Evolutionary conservation across 2,329 filamentous ascomycete genomes (phyloP).

Genomic region (Trichoderma atroviride): DNA sequence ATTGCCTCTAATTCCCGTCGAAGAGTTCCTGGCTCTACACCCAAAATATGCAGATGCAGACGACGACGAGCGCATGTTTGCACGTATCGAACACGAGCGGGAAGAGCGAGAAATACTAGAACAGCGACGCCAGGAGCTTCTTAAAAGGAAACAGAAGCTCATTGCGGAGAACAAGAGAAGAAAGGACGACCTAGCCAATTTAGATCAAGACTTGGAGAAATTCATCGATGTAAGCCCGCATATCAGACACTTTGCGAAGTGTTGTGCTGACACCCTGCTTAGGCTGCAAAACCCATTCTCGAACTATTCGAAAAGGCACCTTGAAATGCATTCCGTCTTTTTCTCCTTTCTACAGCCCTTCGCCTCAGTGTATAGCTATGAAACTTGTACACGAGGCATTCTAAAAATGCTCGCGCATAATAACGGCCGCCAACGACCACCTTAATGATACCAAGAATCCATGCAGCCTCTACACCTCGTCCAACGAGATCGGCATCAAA

Average conservation of each 20-base stretch:
- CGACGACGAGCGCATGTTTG: constrained; percentile 83
- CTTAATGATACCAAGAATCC: constrained; percentile 1
- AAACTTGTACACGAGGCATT: not conserved
- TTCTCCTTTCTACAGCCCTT: not conserved
- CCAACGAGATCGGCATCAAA: not conserved
- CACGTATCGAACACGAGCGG: constrained; percentile 88
- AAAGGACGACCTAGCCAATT: constrained; percentile 86
- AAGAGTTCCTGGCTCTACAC: constrained; percentile 76
- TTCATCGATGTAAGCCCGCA: constrained; percentile 75
- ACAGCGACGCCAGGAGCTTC: constrained; percentile 74
- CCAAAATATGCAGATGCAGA: constrained; percentile 73
- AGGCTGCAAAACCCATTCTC: constrained; percentile 88
- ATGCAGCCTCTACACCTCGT: not conserved
- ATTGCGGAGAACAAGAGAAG: constrained; percentile 81
- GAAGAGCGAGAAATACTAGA: constrained; percentile 82
- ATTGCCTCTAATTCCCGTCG: constrained; percentile 79
- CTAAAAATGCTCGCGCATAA: not conserved
- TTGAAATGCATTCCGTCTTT: constrained; percentile 36
- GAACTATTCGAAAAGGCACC: constrained; percentile 78
- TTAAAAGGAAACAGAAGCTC: constrained; percentile 66
- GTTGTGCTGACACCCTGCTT: constrained; percentile 29
- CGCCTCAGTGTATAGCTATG: not conserved
- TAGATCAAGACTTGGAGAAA: constrained; percentile 90
- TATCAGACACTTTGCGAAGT: not conserved
- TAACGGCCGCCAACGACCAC: not conserved